phyloP scores from a whole-genome alignment of 768 basidiomycete species.

The Mycena sanguinolenta region DNA sequence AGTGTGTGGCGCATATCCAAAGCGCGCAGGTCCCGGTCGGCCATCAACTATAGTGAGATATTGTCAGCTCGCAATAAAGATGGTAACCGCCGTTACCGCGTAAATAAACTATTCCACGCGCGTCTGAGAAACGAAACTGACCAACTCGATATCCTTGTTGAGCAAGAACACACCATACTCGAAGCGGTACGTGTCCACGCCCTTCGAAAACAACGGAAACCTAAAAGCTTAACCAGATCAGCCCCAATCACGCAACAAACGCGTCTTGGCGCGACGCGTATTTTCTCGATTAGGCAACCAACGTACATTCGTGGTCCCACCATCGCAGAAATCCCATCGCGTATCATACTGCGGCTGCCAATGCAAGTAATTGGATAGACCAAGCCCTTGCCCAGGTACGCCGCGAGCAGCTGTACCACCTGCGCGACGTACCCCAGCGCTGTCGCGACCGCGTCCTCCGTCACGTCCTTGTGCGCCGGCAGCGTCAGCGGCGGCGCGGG shows the following conservation, averaged over 20 bases:
- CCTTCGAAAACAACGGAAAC: constrained; percentile 95
- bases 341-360: constrained; percentile 91
- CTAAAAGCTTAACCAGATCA: constrained; percentile 54
- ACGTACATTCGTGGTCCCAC: constrained; percentile 93
- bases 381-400: constrained; percentile 80
- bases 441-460: constrained; percentile 89
- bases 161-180: constrained; percentile 97
- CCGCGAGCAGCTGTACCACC: constrained; percentile 84
- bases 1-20: constrained; percentile 96
- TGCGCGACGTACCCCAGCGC: constrained; percentile 94
- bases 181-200: constrained; percentile 96
- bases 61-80: too few species aligned
- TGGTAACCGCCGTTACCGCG: constrained; percentile 1
- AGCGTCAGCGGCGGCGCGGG: constrained; percentile 87
- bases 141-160: constrained; percentile 98
- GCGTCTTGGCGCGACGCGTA: too few species aligned
- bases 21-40: constrained; percentile 87
- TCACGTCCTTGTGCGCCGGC: constrained; percentile 75
- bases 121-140: constrained; percentile 49
- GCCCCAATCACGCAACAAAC: background rate
- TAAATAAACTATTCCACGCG: background rate
- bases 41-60: constrained; percentile 97
- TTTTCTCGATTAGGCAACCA: too few species aligned
- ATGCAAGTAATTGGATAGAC: constrained; percentile 93
- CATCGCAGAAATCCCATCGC: constrained; percentile 95